Conservation (phyloP, 202 grass and related monocot genomes). For the Zizania palustris region DNA sequence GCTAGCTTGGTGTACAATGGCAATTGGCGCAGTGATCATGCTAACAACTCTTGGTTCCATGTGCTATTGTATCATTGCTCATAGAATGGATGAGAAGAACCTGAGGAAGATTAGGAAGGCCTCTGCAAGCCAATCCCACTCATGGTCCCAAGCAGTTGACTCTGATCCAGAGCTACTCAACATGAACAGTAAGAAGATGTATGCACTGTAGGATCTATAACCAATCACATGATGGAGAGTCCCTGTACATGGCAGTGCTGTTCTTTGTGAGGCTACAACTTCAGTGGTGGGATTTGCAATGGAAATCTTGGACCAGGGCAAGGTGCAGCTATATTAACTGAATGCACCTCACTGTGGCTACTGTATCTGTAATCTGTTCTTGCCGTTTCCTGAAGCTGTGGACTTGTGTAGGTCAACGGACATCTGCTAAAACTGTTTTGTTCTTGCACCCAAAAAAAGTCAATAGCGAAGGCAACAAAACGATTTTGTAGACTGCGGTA, state of each 20-base stretch:
- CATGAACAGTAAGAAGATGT: slow-evolving; percentile 85
- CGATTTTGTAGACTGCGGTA: neutral
- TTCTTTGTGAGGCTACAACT: slow-evolving; percentile 16
- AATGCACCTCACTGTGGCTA: slow-evolving; percentile 3
- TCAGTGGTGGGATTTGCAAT: neutral
- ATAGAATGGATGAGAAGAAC: slow-evolving; percentile 79
- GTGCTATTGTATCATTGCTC: slow-evolving; percentile 82
- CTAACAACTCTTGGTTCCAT: slow-evolving; percentile 85
- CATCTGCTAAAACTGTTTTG: neutral
- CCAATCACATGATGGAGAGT: neutral
- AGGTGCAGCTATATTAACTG: neutral
- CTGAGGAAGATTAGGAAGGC: slow-evolving; percentile 73
- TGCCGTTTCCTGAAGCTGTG: neutral
- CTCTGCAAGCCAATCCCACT: slow-evolving; percentile 65
- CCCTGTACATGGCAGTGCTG: slow-evolving; percentile 31
- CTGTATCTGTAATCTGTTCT: neutral
- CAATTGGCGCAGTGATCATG: slow-evolving; percentile 83
- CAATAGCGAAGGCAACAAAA: neutral
- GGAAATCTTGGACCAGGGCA: neutral
- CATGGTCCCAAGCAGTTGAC: slow-evolving; percentile 64
- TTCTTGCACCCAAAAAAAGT: neutral
- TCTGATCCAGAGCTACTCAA: slow-evolving; percentile 82
- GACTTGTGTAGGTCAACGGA: neutral
- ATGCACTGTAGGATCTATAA: slow-evolving; percentile 71
- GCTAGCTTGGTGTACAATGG: slow-evolving; percentile 97